These are phyloP conservation scores for Globisporangium viniferum DNA, from an alignment of 352 stramenopile species.

Conservation along the genomic window DNA sequence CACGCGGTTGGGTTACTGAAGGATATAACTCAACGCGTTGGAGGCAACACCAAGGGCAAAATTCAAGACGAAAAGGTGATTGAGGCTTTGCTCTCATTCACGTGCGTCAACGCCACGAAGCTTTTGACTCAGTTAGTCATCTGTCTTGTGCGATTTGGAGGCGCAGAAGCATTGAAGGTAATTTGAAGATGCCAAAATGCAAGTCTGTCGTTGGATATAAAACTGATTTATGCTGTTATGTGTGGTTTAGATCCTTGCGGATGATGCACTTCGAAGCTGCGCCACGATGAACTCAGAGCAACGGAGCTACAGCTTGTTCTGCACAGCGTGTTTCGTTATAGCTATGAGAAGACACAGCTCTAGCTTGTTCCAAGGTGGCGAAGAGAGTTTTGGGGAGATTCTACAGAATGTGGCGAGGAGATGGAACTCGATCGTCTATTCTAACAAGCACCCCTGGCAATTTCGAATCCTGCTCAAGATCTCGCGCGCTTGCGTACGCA, in stretches of 20 bases:
- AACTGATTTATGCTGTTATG: conserved; percentile 6
- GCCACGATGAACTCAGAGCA: conserved; percentile 13
- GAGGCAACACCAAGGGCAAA: conserved; percentile 15
- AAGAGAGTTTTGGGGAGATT: not conserved
- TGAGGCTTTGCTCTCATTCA: conserved; percentile 30
- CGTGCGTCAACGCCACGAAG: conserved; percentile 23
- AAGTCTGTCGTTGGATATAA: not conserved
- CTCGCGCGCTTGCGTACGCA: conserved; percentile 15
- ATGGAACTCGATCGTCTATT: not conserved
- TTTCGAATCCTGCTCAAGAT: conserved; percentile 17
- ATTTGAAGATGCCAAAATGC: not conserved
- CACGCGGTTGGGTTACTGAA: conserved; percentile 27
- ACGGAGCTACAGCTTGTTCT: conserved; percentile 38
- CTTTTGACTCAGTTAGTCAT: conserved; percentile 33
- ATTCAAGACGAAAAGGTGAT: conserved; percentile 20
- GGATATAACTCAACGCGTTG: conserved; percentile 18
- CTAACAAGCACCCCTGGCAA: conserved; percentile 5
- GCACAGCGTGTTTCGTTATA: conserved; percentile 43
- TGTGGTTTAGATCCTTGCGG: conserved; percentile 19
- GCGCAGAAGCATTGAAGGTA: conserved; percentile 41
- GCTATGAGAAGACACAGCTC: conserved; percentile 10
- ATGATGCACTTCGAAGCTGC: conserved; percentile 22
- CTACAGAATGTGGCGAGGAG: conserved; percentile 4
- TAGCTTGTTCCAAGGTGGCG: not conserved
- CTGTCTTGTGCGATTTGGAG: conserved; percentile 31